Evolutionary conservation across 208 protist genomes (phyloP).

Genomic region (Leishmania braziliensis): DNA sequence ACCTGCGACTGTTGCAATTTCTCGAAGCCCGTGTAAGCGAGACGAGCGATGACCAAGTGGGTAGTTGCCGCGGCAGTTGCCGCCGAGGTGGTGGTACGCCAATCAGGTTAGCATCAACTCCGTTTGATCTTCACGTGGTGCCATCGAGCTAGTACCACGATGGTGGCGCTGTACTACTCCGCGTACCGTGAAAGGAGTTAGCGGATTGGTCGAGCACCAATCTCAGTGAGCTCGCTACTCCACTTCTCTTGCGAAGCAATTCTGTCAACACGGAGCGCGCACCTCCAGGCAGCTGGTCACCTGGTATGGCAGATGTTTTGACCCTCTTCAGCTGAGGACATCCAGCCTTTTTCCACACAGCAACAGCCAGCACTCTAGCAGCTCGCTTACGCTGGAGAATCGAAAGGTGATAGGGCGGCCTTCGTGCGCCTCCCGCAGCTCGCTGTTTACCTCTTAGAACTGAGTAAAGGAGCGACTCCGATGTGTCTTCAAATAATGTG

Average conservation of each 20-base stretch:
- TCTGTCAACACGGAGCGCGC: neutral
- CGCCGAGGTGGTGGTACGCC: neutral
- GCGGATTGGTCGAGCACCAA: too few relatives aligned
- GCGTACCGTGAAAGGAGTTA: neutral
- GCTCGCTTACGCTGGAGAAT: neutral
- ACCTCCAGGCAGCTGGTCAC: neutral
- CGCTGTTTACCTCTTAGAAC: constrained; percentile 3
- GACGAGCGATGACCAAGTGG: neutral
- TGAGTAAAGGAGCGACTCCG: neutral
- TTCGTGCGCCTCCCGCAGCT: constrained; percentile 5
- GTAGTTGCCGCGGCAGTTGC: neutral
- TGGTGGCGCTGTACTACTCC: neutral
- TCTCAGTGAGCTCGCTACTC: neutral
- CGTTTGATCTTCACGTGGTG: constrained; percentile 6
- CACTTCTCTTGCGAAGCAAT: neutral
- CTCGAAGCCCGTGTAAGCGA: neutral
- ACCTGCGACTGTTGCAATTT: constrained; percentile 18
- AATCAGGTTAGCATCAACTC: neutral
- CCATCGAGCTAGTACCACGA: neutral
- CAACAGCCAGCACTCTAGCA: neutral
- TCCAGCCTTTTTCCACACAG: neutral
- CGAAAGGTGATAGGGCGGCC: constrained; percentile 7
- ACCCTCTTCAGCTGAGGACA: neutral
- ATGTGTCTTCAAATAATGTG: neutral
- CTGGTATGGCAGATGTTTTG: neutral